These are phyloP conservation scores for Pseudogymnoascus destructans DNA, from an alignment of 2,329 filamentous ascomycete species.

Conservation along the genomic window DNA sequence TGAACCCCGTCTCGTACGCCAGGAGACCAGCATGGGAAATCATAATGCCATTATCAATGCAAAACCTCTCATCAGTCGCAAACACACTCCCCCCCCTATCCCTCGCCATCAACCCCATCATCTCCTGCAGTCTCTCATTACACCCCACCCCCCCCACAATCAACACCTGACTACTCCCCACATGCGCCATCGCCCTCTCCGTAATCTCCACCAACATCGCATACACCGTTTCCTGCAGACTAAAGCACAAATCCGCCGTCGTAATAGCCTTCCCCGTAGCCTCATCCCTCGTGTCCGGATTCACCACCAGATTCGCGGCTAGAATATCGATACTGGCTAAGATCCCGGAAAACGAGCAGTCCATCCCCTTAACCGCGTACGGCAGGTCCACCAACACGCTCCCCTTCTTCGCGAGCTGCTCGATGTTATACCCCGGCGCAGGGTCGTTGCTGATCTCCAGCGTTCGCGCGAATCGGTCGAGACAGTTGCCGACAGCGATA, in stretches of 20 bases:
- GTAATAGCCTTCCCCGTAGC: slow-evolving; percentile 50
- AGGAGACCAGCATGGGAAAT: slow-evolving; percentile 91
- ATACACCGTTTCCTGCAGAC: slow-evolving; percentile 86
- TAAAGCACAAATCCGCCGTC: slow-evolving; percentile 80
- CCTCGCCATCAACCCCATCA: slow-evolving; percentile 94
- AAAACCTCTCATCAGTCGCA: slow-evolving; percentile 93
- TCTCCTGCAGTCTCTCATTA: slow-evolving; percentile 86
- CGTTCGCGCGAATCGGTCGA: slow-evolving; percentile 89
- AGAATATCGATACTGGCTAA: slow-evolving; percentile 70
- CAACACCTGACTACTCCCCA: slow-evolving; percentile 77
- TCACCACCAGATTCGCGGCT: slow-evolving; percentile 50
- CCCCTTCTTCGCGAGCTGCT: slow-evolving; percentile 72
- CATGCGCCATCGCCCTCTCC: slow-evolving; percentile 95
- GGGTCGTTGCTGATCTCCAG: slow-evolving; percentile 89
- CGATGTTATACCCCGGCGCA: slow-evolving; percentile 94
- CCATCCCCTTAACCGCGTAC: slow-evolving; percentile 97
- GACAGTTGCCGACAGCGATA: slow-evolving; percentile 93
- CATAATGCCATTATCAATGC: slow-evolving; percentile 99
- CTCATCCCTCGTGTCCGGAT: slow-evolving; percentile 32
- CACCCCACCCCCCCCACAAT: slow-evolving; percentile 94
- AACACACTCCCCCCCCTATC: slow-evolving; percentile 84
- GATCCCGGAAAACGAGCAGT: slow-evolving; percentile 91
- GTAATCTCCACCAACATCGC: slow-evolving; percentile 98
- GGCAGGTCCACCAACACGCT: slow-evolving; percentile 70
- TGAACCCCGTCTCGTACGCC: slow-evolving; percentile 70